These are phyloP conservation scores for Lactifluus piperatus DNA, from an alignment of 768 basidiomycete genomes.

Conservation along the genomic window DNA sequence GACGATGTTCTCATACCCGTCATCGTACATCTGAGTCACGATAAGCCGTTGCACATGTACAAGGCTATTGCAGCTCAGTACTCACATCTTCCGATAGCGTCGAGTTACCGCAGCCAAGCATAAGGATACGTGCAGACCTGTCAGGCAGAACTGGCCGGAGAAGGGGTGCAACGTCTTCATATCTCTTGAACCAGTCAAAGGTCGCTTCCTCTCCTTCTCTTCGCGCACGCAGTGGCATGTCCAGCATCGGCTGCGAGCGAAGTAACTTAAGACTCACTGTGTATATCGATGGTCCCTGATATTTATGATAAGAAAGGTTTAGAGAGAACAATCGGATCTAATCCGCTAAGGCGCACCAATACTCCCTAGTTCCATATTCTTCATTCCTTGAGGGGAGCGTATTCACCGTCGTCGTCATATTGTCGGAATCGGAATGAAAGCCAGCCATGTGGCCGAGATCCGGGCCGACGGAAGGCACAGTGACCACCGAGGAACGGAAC, in stretches of 20 bases:
- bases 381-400: slow-evolving; percentile 54
- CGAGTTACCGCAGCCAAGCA: slow-evolving; percentile 84
- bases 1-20: slow-evolving; percentile 72
- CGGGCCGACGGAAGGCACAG: neutral
- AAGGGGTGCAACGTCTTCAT: slow-evolving; percentile 56
- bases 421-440: neutral
- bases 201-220: slow-evolving; percentile 52
- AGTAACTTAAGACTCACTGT: slow-evolving; percentile 35
- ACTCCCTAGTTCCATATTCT: slow-evolving; percentile 57
- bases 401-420: slow-evolving; percentile 8
- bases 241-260: neutral
- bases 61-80: neutral
- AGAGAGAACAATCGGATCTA: neutral
- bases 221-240: slow-evolving; percentile 9
- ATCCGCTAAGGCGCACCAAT: slow-evolving; percentile 42
- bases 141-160: slow-evolving; percentile 56
- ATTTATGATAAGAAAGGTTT: neutral
- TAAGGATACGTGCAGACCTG: slow-evolving; percentile 52
- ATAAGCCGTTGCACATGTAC: neutral
- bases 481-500: neutral
- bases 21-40: slow-evolving; percentile 66
- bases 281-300: slow-evolving; percentile 60
- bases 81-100: slow-evolving; percentile 66
- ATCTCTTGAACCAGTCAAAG: slow-evolving; percentile 88
- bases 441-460: neutral